Base-by-base conservation (phyloP, 352 stramenopile species). In the Thraustotheca clavata region DNA sequence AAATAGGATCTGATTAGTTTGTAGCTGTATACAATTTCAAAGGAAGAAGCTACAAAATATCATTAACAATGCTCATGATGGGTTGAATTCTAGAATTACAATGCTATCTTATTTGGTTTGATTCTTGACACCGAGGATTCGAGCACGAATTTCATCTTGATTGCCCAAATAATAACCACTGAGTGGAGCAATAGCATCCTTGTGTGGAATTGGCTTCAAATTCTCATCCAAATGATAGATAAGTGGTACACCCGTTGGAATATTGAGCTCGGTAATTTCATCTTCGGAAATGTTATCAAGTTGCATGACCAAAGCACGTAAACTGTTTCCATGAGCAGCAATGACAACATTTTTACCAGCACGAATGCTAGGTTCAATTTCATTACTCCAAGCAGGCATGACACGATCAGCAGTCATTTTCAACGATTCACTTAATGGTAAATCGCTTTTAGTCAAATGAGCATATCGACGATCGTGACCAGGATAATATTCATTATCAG, bases 41-140 rank as follows among this genome's bases (percentile, higher is more conserved):
- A n/a, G n/a, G n/a, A n/a, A n/a, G n/a, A n/a, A n/a, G n/a, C n/a
- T n/a, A n/a, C n/a, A n/a, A n/a, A n/a, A n/a, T n/a, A n/a, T n/a
- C n/a, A n/a, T n/a, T n/a, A n/a, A n/a, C n/a, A n/a, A n/a, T n/a
- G n/a, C n/a, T n/a, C n/a, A n/a, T n/a, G n/a, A n/a, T n/a, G n/a
- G n/a, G n/a, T n/a, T n/a, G n/a, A n/a, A n/a, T n/a, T n/a, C n/a
- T n/a, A n/a, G n/a, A n/a, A n/a, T n/a, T n/a, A n/a, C n/a, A n/a
- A n/a, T n/a, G n/a, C n/a, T n/a, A n/a, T n/a, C n/a, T 55, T 94
- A 98, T 77, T 98, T 98, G 71, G 95, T 98, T 80, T 98, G 95
- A 76, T 98, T 98, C 87, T 97, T 97, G 62, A 98, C 94, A 39
- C 91, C 93, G 67, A 97, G 90, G 76, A 99, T 99, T 61, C 96